Conservation (phyloP, 345 rosid genomes). For the Eucalyptus polybractea region DNA sequence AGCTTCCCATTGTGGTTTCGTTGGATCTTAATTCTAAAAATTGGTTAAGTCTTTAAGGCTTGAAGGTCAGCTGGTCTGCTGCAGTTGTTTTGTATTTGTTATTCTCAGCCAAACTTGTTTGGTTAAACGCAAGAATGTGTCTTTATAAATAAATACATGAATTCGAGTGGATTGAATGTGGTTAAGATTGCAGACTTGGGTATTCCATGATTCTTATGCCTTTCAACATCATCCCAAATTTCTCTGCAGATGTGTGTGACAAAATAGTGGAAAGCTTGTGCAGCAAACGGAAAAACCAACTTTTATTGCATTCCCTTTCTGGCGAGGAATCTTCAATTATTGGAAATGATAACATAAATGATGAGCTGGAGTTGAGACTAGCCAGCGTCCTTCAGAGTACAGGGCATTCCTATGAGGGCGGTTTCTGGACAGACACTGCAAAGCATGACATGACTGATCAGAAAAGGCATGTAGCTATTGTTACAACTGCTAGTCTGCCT, state of each 20-base stretch:
- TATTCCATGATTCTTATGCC: neutral
- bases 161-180: neutral
- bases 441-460: slow-evolving; percentile 39
- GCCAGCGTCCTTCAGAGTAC: slow-evolving; percentile 96
- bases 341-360: slow-evolving; percentile 42
- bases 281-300: slow-evolving; percentile 67
- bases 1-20: neutral
- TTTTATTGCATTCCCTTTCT: slow-evolving; percentile 36
- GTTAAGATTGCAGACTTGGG: neutral
- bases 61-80: neutral
- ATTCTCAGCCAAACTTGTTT: neutral
- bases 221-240: neutral
- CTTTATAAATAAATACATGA: neutral
- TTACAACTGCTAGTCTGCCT: slow-evolving; percentile 97
- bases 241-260: slow-evolving; percentile 64
- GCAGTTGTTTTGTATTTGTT: neutral
- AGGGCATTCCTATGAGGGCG: slow-evolving; percentile 87
- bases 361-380: slow-evolving; percentile 73
- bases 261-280: slow-evolving; percentile 77
- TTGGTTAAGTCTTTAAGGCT: neutral
- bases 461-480: slow-evolving; percentile 89
- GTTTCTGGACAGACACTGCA: slow-evolving; percentile 62
- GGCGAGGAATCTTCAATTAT: slow-evolving; percentile 44
- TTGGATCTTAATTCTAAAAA: neutral
- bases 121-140: neutral